These are phyloP conservation scores for Cercospora berteroae DNA, from an alignment of 2,329 filamentous ascomycete genomes.

Conservation along the genomic window DNA sequence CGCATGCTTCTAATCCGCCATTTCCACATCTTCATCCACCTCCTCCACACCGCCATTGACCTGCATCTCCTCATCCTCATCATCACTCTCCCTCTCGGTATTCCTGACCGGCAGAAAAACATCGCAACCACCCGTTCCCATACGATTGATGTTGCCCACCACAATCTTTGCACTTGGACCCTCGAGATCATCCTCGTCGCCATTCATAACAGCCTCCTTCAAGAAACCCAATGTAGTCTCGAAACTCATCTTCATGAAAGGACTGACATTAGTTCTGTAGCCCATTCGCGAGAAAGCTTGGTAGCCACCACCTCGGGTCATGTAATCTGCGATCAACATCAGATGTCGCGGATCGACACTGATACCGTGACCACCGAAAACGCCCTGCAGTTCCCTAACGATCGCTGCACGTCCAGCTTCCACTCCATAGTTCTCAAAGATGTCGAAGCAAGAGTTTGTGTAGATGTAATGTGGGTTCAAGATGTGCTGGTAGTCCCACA, in stretches of 20 bases:
- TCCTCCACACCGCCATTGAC: conserved; percentile 5
- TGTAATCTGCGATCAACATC: conserved; percentile 93
- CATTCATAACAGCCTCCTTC: conserved; percentile 84
- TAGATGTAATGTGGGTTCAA: conserved; percentile 83
- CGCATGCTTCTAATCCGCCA: conserved; percentile 17
- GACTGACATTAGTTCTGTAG: conserved; percentile 76
- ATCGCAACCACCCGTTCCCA: conserved; percentile 91
- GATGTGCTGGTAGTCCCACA: conserved; percentile 82
- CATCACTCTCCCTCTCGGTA: conserved; percentile 15
- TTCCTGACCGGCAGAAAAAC: conserved; percentile 56
- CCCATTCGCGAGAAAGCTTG: conserved; percentile 91
- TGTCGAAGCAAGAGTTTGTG: conserved; percentile 88
- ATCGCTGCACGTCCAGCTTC: conserved; percentile 88
- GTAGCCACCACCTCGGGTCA: conserved; percentile 91
- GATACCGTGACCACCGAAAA: conserved; percentile 91
- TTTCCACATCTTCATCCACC: conserved; percentile 27
- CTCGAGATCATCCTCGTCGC: conserved; percentile 83
- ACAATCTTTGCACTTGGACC: conserved; percentile 87
- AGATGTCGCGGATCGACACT: conserved; percentile 86
- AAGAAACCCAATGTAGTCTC: conserved; percentile 95
- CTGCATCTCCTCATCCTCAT: conserved; percentile 12
- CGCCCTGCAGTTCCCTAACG: conserved; percentile 76
- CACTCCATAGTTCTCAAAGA: conserved; percentile 84
- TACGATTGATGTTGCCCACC: conserved; percentile 74
- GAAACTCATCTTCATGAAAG: conserved; percentile 99